Evolutionary conservation across 78 protist genomes (phyloP), one percentile per base, ranked within the genome.

Genomic region (Dictyostelium citrinum): DNA sequence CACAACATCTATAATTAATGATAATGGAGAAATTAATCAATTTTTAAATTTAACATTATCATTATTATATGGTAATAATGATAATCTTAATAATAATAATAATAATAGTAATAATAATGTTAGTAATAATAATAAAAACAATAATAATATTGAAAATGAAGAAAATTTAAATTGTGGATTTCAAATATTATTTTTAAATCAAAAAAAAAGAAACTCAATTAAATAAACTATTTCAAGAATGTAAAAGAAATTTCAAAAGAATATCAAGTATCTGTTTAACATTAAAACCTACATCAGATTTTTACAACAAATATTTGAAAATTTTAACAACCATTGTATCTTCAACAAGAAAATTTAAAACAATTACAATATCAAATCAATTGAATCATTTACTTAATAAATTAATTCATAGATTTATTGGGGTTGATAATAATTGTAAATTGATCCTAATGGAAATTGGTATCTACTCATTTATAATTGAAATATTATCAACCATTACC

Each of bases 201-300:
- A 22, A 45, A 78, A 68, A n/a, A 5, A 76, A 78, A 67, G 72
- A 33, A 27, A 17, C 11, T 78, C 93, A 88, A 46, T 14, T 88
- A 29, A 11, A 64, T 39, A 67, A 20, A 61, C 24, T 88, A 33
- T 77, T 88, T 43, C 77, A 88, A 78, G 93, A 88, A 78, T 78
- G 79, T 35, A 74, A 88, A 88, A 55, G 85, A 79, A 88, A 78
- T 29, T 68, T 88, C 35, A 55, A 14, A 31, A 76, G 93, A 67
- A 78, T 88, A 22, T 88, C 93, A 43, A 67, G 43, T 45, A 88
- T 88, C 2, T 77, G 76, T 46, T 46, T 51, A 5, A 5, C 55
- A n/a, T 68, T 88, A 43, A 76, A 88, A 68, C 81, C 93, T 49
- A 88, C 93, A 10, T 88, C 93, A 4, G 93, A 88, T 78, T 88